A percentile compares a stretch with the other conserved stretches of the same genome.
These are phyloP conservation scores for Yamadazyma laniorum DNA, from an alignment of 805 yeast genomes.

Conservation along the genomic window DNA sequence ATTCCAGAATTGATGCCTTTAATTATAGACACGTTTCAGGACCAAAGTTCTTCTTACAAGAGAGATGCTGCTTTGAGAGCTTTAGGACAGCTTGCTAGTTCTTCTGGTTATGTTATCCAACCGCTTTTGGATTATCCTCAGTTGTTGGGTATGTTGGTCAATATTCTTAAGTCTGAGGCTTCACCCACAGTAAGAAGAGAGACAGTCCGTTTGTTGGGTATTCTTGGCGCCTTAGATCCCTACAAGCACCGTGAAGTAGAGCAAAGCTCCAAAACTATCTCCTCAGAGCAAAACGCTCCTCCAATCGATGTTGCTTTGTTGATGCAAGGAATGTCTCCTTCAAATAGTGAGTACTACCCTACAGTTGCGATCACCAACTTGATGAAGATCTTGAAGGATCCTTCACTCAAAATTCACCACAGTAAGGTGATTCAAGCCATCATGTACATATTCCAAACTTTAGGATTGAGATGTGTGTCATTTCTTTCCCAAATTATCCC, in stretches of 20 bases:
- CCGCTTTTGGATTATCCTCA: conserved; percentile 93
- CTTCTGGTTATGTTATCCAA: conserved; percentile 92
- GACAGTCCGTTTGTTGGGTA: conserved; percentile 85
- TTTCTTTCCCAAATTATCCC: conserved; percentile 86
- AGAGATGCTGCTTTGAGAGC: conserved; percentile 88
- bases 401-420: conserved; percentile 82
- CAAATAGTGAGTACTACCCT: conserved; percentile 89
- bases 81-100: conserved; percentile 82
- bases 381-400: conserved; percentile 80
- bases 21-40: conserved; percentile 83
- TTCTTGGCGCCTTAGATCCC: conserved; percentile 95
- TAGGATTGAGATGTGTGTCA: conserved; percentile 87
- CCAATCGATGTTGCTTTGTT: conserved; percentile 85
- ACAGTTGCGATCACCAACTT: conserved; percentile 88
- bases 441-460: conserved; percentile 82
- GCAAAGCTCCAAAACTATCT: conserved; percentile 52
- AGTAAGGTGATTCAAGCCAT: conserved; percentile 92
- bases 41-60: conserved; percentile 83
- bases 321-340: conserved; percentile 93
- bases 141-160: conserved; percentile 74
- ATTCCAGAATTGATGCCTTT: conserved; percentile 81
- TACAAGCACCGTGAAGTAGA: conserved; percentile 92
- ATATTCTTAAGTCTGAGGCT: conserved; percentile 77
- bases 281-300: conserved; percentile 80
- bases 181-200: conserved; percentile 77